Conservation (phyloP, 2,329 filamentous ascomycete genomes). For the Colletotrichum tropicicola region DNA sequence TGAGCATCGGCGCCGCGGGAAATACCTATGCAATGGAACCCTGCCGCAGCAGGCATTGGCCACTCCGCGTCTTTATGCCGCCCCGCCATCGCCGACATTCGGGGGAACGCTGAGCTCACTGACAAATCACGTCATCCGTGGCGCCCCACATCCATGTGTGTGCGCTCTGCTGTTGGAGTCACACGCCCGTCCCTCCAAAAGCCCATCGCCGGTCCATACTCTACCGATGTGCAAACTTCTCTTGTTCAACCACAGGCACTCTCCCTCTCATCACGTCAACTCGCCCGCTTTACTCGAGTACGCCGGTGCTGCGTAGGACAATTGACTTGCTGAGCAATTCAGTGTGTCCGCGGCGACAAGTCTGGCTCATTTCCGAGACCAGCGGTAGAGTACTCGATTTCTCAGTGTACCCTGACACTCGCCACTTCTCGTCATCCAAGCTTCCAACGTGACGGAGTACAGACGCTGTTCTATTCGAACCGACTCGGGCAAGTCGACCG, state of each 20-base stretch:
- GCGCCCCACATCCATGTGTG: slow-evolving; percentile 4
- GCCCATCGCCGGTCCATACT: slow-evolving; percentile 8
- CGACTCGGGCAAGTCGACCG: not conserved
- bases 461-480: not conserved
- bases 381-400: slow-evolving; percentile 32
- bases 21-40: no score
- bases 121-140: slow-evolving; percentile 31
- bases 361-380: slow-evolving; percentile 32
- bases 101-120: slow-evolving; percentile 7
- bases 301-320: slow-evolving; percentile 32
- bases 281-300: slow-evolving; percentile 30
- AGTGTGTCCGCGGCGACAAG: slow-evolving; percentile 32
- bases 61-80: not conserved
- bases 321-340: slow-evolving; percentile 32
- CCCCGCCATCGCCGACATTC: slow-evolving; percentile 27
- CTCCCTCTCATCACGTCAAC: not conserved
- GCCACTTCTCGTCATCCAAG: not conserved
- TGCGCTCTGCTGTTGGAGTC: not conserved
- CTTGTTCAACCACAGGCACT: not conserved
- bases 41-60: no score
- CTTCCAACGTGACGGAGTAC: not conserved
- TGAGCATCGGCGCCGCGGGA: no score
- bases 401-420: not conserved
- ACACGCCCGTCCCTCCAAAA: not conserved
- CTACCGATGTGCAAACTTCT: not conserved